Base-by-base conservation (phyloP, 2,329 filamentous ascomycete species). In the Dactylella cylindrospora region DNA sequence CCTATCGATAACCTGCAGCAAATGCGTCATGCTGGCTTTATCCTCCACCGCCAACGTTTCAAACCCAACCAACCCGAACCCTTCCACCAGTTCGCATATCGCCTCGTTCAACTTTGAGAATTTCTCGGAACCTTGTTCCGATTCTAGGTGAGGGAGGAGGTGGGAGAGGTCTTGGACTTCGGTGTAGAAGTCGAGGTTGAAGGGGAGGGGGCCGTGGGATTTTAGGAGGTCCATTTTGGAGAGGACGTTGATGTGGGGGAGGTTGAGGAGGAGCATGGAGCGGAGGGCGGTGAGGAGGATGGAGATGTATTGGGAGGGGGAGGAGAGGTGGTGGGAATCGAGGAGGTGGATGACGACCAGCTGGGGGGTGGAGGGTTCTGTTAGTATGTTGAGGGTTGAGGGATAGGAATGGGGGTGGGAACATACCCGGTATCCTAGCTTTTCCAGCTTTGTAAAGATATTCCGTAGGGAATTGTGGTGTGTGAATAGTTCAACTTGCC, bases 241-340 rank as follows among this genome's bases (percentile, higher is more conserved):
- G 20, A 98, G 80, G 65, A 98, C 88, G 70, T 98, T 98, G 67
- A 98, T 79, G 71, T 96, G 89, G 0, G 93, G 90, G 64, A 97
- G 86, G 71, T 97, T 93, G 81, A 98, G 91, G 75, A 97, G 93
- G 47, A 98, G 83, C 91, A 98, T 98, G 68, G 89, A 90, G 67
- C 93, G 86, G 66, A 98, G 82, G 51, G 90, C 91, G 19, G 98
- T 84, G 53, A 98, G 84, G 54, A 98, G 80, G 68, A 94, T 93
- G 67, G 91, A 95, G 60, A 98, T 86, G 74, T 96, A 98, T 62
- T 97, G 81, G 2, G 90, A 96, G 0, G 93, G 93, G 61, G 94
- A 84, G 0, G 90, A 95, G 22, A 97, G 80, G 72, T 89, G 91
- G 72, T 95, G 93, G 3, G 88, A 95, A 73, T 98, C 93, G 66